These are phyloP conservation scores for Cinnamomum micranthum DNA, from an alignment of 164 flowering plant species.

Conservation along the genomic window DNA sequence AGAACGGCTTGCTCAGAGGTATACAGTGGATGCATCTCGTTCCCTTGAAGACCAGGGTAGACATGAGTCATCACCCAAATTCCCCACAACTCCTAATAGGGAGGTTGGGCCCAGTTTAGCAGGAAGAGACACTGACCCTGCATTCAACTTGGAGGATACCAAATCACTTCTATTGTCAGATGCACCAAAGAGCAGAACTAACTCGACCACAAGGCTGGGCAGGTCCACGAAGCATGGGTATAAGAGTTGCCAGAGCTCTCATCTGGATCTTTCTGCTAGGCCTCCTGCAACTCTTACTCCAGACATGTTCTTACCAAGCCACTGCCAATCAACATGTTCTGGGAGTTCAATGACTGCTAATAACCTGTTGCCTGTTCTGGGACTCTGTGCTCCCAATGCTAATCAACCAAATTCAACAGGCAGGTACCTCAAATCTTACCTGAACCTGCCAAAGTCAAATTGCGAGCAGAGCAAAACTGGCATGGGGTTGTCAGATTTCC, in stretches of 20 bases:
- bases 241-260: conserved; percentile 22
- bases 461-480: conserved; percentile 37
- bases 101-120: conserved; percentile 23
- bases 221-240: conserved; percentile 30
- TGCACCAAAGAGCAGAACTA: conserved; percentile 31
- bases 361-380: conserved; percentile 72
- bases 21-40: conserved; percentile 29
- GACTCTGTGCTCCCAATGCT: conserved; percentile 91
- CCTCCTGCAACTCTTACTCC: conserved; percentile 25
- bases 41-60: conserved; percentile 22
- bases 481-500: conserved; percentile 52
- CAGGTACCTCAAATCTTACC: conserved; percentile 22
- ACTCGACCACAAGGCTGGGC: conserved; percentile 27
- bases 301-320: conserved; percentile 32
- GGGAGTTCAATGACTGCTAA: conserved; percentile 22
- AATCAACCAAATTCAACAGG: conserved; percentile 41
- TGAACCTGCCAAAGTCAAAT: conserved; percentile 28
- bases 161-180: conserved; percentile 26
- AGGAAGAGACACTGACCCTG: conserved; percentile 28
- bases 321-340: conserved; percentile 25
- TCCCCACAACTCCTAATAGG: conserved; percentile 13
- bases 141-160: conserved; percentile 31
- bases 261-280: conserved; percentile 40
- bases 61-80: conserved; percentile 24
- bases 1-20: conserved; percentile 66